Evolutionary conservation across 176 grass and related monocot species (phyloP), one percentile per base, ranked within the genome.

Genomic region (Melocanna baccifera): DNA sequence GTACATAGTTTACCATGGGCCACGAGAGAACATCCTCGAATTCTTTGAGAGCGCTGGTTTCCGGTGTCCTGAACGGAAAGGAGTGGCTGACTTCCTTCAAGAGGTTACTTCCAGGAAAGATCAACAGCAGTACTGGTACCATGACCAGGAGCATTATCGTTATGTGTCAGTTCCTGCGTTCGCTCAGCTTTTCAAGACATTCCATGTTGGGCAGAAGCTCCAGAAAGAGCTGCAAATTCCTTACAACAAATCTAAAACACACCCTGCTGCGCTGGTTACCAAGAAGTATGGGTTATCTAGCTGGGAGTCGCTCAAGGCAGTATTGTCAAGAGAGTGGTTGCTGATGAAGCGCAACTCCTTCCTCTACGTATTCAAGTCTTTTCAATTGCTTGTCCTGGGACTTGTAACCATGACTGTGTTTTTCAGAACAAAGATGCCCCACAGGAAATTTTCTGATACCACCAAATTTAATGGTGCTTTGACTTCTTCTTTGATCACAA

Each of bases 341-440:
- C 67, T 94, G 67, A 89, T 94, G 92, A 91, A 91, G 30, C 86
- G 87, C 40, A 94, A 87, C 28, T 85, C 89, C 30, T 94, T 94
- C 76, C 14, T 91, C 36, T 94, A 91, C 81, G 22, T 83, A 73
- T 92, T 94, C 57, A 94, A 91, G 52, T 65, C 86, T 22, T 47
- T 71, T 51, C 92, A 94, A 62, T 59, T 94, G 56, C 36, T 86
- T 26, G 12, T 90, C 73, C 77, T 94, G 26, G 84, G 71, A 52
- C 15, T 91, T 40, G 65, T 94, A 34, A 69, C 84, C 58, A 94
- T 94, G 87, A 94, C 89, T 51, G 14, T 94, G 81, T 94, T 94
- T 79, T 81, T 91, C 4, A 91, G 92, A 91, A 94, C 87, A 56
- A 75, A 88, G 66, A 94, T 94, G 92, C 89, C 66, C 56, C 73